A percentile compares a stretch with the other conserved stretches of the same genome.
These are phyloP conservation scores for Phyllosticta capitalensis DNA, from an alignment of 2,329 filamentous ascomycete species.

Conservation along the genomic window DNA sequence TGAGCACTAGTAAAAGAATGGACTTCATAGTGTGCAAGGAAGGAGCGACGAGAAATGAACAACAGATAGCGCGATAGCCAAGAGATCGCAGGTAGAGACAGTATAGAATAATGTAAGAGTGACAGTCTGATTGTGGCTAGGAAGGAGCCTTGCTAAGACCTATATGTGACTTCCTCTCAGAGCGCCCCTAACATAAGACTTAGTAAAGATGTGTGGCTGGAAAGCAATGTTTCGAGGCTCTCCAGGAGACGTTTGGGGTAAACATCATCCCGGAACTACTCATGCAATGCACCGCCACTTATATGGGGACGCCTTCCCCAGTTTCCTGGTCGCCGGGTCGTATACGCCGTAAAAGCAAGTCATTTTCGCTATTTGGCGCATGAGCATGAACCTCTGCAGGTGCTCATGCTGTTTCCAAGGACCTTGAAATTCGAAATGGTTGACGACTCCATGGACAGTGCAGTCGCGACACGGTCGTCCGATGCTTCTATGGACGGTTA, in stretches of 20 bases:
- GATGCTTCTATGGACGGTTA: background rate
- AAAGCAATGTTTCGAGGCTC: background rate
- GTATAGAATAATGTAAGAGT: background rate
- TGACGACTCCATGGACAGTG: too few relatives aligned
- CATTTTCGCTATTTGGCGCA: too few relatives aligned
- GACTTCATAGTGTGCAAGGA: background rate
- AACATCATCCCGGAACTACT: background rate
- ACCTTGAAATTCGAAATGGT: too few relatives aligned
- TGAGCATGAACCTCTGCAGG: too few relatives aligned
- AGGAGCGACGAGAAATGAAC: background rate
- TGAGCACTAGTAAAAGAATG: background rate
- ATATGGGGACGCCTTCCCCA: background rate
- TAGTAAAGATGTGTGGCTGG: background rate
- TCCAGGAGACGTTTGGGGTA: background rate
- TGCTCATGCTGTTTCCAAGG: too few relatives aligned
- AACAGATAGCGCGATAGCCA: background rate
- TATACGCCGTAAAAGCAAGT: too few relatives aligned
- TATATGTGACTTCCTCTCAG: background rate
- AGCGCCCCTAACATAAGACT: background rate
- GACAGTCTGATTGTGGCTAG: background rate
- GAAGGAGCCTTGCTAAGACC: background rate
- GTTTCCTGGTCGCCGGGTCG: too few relatives aligned
- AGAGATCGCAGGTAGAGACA: background rate
- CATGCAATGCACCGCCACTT: background rate
- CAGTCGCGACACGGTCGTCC: too few relatives aligned